Conservation (phyloP, 371 early-diverging fungal genomes). For the Synchytrium microbalum region DNA sequence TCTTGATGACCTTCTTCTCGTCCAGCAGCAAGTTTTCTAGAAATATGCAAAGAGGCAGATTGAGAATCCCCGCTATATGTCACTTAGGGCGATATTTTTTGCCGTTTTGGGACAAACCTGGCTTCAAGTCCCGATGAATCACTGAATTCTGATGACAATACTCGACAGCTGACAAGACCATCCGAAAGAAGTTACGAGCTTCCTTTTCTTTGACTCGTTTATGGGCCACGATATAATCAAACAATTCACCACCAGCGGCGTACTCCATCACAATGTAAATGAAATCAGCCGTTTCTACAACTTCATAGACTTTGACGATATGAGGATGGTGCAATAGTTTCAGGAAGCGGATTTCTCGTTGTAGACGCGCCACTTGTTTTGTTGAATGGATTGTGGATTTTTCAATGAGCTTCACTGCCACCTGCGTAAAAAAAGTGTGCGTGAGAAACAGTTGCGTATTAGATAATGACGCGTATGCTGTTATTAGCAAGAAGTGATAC, state of each 20-base stretch:
- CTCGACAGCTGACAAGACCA: constrained; percentile 54
- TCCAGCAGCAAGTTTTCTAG: constrained; percentile 55
- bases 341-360: constrained; percentile 77
- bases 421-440: constrained; percentile 13
- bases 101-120: constrained; percentile 31
- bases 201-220: constrained; percentile 52
- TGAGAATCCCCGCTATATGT: too few relatives aligned
- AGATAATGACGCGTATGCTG: background rate
- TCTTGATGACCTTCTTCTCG: constrained; percentile 41
- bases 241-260: constrained; percentile 53
- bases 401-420: constrained; percentile 61
- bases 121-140: constrained; percentile 44
- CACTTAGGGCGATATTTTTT: too few relatives aligned
- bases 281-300: constrained; percentile 43
- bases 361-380: constrained; percentile 61
- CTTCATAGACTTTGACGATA: constrained; percentile 54
- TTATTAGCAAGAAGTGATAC: constrained; percentile 15
- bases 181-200: constrained; percentile 58
- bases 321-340: constrained; percentile 63
- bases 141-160: constrained; percentile 57
- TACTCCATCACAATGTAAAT: constrained; percentile 61
- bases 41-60: constrained; percentile 44
- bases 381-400: constrained; percentile 65
- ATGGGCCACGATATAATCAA: constrained; percentile 54
- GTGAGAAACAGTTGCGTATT: background rate